phyloP scores from a whole-genome alignment of 306 rosid genomes.

The Pyrus pyrifolia region DNA sequence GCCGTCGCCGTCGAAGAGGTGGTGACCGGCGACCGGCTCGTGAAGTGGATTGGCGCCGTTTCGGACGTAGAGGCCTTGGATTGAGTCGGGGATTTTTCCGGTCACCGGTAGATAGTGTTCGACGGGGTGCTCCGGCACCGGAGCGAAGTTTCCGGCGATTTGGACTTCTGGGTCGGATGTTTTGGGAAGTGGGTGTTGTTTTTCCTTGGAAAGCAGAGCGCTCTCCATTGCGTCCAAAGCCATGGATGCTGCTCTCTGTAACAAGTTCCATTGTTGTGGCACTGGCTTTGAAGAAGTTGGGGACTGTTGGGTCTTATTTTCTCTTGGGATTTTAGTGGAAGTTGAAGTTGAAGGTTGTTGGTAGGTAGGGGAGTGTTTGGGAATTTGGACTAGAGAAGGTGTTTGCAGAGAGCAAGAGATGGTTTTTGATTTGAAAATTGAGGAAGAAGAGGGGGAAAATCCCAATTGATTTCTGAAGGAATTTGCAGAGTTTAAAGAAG shows the following conservation, averaged over 20 bases:
- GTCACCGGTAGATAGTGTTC: conserved; percentile 31
- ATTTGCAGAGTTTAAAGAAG: not conserved
- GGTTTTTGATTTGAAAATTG: conserved; percentile 15
- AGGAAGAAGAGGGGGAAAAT: not conserved
- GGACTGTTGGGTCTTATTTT: not conserved
- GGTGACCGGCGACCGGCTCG: conserved; percentile 87
- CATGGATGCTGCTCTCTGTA: conserved; percentile 48
- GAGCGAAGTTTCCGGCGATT: conserved; percentile 89
- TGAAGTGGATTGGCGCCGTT: conserved; percentile 91
- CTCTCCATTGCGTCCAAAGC: conserved; percentile 60
- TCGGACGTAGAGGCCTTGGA: conserved; percentile 75
- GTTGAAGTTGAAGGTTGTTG: not conserved
- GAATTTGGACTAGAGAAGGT: conserved; percentile 35
- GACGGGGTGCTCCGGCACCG: conserved; percentile 61
- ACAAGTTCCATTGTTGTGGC: conserved; percentile 36
- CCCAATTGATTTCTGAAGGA: not conserved
- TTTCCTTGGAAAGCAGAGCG: conserved; percentile 45
- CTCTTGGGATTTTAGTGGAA: not conserved
- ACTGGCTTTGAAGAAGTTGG: not conserved
- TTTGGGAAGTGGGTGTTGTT: conserved; percentile 60
- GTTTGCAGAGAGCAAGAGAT: conserved; percentile 54
- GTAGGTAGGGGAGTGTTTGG: conserved; percentile 16
- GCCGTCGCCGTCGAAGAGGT: conserved; percentile 96
- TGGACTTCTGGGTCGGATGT: conserved; percentile 89
- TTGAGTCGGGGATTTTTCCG: conserved; percentile 67